phyloP scores from a whole-genome alignment of 2,329 filamentous ascomycete species.

The Phialophora macrospora region DNA sequence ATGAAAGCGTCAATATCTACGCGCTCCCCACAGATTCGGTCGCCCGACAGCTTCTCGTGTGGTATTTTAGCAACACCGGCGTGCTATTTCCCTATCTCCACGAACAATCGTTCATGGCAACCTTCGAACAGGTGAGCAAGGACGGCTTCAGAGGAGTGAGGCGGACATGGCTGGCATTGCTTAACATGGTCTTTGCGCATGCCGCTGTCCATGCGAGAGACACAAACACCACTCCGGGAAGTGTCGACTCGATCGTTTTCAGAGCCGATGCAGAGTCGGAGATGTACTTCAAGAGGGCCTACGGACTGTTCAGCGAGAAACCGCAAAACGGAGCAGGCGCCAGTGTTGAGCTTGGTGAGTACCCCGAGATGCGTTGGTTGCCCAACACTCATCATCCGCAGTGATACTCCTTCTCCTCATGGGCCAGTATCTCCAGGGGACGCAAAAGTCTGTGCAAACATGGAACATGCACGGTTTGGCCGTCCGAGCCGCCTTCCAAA shows the following conservation, averaged over 20 bases:
- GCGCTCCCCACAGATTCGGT: constrained; percentile 42
- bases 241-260: constrained; percentile 42
- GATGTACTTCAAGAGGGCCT: constrained; percentile 53
- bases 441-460: constrained; percentile 58
- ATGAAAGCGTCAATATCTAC: constrained; percentile 41
- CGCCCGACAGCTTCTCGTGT: constrained; percentile 11
- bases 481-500: constrained; percentile 56
- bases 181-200: constrained; percentile 59
- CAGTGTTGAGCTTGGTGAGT: constrained; percentile 53
- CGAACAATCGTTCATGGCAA: constrained; percentile 44
- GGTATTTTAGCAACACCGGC: constrained; percentile 43
- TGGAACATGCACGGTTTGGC: constrained; percentile 61
- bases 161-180: constrained; percentile 57
- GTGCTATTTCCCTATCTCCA: constrained; percentile 51
- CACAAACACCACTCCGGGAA: constrained; percentile 42
- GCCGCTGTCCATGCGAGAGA: constrained; percentile 41
- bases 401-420: constrained; percentile 58
- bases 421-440: constrained; percentile 60
- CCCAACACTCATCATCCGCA: constrained; percentile 26
- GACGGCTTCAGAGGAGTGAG: constrained; percentile 47
- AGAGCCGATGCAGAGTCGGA: constrained; percentile 51
- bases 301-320: constrained; percentile 51
- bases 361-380: background rate
- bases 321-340: constrained; percentile 50
- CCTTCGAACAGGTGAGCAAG: constrained; percentile 43